A percentile compares a stretch with the other conserved stretches of the same genome.
These are phyloP conservation scores for Pezicula neosporulosa DNA, from an alignment of 2,329 filamentous ascomycete genomes.

Conservation along the genomic window DNA sequence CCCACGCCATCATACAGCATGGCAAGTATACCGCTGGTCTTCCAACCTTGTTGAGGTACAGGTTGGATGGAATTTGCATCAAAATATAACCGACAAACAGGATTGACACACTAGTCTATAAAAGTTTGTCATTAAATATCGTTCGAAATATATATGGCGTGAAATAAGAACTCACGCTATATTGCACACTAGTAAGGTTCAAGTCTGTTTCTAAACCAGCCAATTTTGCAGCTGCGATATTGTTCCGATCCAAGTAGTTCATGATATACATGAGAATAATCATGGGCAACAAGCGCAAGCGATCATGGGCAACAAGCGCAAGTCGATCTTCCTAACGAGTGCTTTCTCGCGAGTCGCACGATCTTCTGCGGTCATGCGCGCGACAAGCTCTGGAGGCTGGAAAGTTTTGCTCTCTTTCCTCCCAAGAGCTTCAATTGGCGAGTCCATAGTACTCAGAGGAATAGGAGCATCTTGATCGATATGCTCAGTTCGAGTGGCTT, in stretches of 20 bases:
- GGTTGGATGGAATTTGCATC: constrained; percentile 34
- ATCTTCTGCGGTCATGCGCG: constrained; percentile 41
- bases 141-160: no score
- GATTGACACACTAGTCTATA: constrained; percentile 38
- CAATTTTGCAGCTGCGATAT: constrained; percentile 34
- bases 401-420: background rate
- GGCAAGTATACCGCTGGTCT: constrained; percentile 27
- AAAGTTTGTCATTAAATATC: background rate
- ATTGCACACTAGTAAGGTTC: constrained; percentile 30
- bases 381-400: constrained; percentile 1
- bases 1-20: constrained; percentile 27
- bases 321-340: constrained; percentile 25
- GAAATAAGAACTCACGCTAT: constrained; percentile 8
- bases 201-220: constrained; percentile 37
- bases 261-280: constrained; percentile 35
- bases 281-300: constrained; percentile 25
- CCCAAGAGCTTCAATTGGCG: background rate
- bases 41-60: constrained; percentile 22
- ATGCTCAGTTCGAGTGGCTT: no score
- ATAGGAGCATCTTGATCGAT: no score
- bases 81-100: constrained; percentile 42
- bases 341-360: constrained; percentile 22
- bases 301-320: constrained; percentile 28
- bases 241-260: constrained; percentile 37
- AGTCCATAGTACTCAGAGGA: no score